Evolutionary conservation across 2,329 filamentous ascomycete genomes (phyloP).

Genomic region (Penicillium sp.): DNA sequence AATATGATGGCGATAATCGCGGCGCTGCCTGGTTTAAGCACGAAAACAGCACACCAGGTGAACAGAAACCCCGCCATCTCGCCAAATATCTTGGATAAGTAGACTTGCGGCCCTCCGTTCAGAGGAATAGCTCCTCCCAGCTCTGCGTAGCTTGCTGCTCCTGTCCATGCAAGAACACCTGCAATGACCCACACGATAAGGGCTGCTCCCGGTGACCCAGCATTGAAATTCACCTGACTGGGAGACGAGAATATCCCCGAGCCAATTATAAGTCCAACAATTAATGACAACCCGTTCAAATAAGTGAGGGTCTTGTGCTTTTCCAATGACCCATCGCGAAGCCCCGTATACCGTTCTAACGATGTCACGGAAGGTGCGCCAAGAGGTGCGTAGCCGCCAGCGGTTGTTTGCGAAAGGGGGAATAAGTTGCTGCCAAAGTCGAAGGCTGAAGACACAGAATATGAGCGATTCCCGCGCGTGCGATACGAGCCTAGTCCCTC

Average conservation of each 20-base stretch:
- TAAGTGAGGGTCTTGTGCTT: slow-evolving; percentile 95
- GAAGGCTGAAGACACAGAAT: slow-evolving; percentile 88
- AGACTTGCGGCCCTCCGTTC: slow-evolving; percentile 91
- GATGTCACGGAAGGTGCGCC: slow-evolving; percentile 64
- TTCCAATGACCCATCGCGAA: slow-evolving; percentile 78
- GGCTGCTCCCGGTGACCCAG: slow-evolving; percentile 84
- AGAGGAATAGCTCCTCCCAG: slow-evolving; percentile 91
- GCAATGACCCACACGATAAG: slow-evolving; percentile 89
- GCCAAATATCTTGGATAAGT: slow-evolving; percentile 93
- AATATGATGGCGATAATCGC: slow-evolving; percentile 98
- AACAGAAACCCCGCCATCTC: slow-evolving; percentile 91
- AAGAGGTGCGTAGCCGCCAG: slow-evolving; percentile 78
- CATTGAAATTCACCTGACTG: slow-evolving; percentile 85
- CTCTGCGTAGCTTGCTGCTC: slow-evolving; percentile 91
- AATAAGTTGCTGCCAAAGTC: slow-evolving; percentile 94
- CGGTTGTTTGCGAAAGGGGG: slow-evolving; percentile 73
- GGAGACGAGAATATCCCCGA: slow-evolving; percentile 95
- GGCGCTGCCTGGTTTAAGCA: slow-evolving; percentile 87
- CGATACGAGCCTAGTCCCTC: slow-evolving; percentile 51
- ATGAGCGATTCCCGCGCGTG: slow-evolving; percentile 60
- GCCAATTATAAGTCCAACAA: slow-evolving; percentile 91
- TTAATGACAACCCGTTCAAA: slow-evolving; percentile 84
- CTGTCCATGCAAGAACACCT: slow-evolving; percentile 92
- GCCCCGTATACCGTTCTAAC: slow-evolving; percentile 52
- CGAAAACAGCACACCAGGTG: slow-evolving; percentile 91